Evolutionary conservation across 75 land plant genomes (phyloP).

Genomic region (Picea sitchensis): DNA sequence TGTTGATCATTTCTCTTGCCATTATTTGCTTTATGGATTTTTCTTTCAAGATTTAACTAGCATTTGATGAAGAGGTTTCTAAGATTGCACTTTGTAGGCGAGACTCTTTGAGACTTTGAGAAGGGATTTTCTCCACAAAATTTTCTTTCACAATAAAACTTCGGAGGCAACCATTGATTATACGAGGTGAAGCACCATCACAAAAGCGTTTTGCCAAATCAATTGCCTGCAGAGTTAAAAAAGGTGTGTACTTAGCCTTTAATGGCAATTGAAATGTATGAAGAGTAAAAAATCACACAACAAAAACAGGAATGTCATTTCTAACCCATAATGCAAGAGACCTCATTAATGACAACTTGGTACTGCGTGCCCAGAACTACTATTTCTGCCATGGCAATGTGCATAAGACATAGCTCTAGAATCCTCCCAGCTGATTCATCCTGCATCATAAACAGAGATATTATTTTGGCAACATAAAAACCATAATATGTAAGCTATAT

Average conservation of each 20-base stretch:
- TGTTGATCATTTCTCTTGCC: background rate
- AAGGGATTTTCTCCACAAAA: background rate
- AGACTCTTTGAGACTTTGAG: background rate
- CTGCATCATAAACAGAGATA: constrained; percentile 20
- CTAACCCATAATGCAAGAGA: constrained; percentile 9
- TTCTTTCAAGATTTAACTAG: background rate
- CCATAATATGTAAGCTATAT: background rate
- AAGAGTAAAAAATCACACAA: background rate
- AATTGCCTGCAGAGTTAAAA: constrained; percentile 45
- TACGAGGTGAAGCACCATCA: constrained; percentile 74
- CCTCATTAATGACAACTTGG: constrained; percentile 85
- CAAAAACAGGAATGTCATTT: background rate
- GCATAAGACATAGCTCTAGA: constrained; percentile 73
- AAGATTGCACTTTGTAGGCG: background rate
- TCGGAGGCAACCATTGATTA: constrained; percentile 76
- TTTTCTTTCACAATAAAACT: constrained; percentile 48
- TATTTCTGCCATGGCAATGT: constrained; percentile 87
- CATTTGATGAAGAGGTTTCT: background rate
- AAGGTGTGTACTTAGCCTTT: background rate
- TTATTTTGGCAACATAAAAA: background rate
- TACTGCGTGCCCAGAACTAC: constrained; percentile 43
- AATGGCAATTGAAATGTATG: background rate
- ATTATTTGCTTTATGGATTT: background rate
- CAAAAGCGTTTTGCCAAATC: constrained; percentile 86
- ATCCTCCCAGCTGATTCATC: constrained; percentile 61